Conservation (phyloP, 1,284 basidiomycete genomes). For the Rhodotorula sp. region DNA sequence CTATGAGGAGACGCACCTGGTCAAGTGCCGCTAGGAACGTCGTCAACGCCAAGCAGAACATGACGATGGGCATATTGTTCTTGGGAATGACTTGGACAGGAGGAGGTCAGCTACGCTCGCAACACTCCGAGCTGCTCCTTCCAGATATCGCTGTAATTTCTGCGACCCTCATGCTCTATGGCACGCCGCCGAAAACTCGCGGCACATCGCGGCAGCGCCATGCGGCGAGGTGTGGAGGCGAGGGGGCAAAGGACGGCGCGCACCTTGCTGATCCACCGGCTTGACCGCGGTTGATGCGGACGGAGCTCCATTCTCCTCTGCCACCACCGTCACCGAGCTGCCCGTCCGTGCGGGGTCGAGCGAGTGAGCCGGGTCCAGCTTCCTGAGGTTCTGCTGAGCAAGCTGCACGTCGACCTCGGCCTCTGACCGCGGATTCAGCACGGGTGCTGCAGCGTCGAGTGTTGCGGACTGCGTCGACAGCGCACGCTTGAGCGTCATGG, state of each 20-base stretch:
- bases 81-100: slow-evolving; percentile 2
- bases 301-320: neutral
- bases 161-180: no score
- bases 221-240: neutral
- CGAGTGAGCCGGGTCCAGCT: neutral
- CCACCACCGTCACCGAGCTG: neutral
- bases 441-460: neutral
- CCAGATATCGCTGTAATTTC: no score
- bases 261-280: neutral
- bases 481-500: neutral
- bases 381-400: neutral
- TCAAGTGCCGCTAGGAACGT: slow-evolving; percentile 59
- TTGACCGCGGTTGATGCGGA: neutral
- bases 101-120: neutral
- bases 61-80: slow-evolving; percentile 12
- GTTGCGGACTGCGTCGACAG: neutral
- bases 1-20: slow-evolving; percentile 41
- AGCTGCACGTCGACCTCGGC: neutral
- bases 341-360: neutral
- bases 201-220: neutral
- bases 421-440: neutral
- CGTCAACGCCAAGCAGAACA: slow-evolving; percentile 51
- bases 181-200: neutral
- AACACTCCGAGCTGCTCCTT: no score
- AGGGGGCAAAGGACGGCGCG: neutral